Percentiles rank a stretch among this genome's conserved stretches.
phyloP scores from a whole-genome alignment of 164 flowering plant species.

The Amborella trichopoda region DNA sequence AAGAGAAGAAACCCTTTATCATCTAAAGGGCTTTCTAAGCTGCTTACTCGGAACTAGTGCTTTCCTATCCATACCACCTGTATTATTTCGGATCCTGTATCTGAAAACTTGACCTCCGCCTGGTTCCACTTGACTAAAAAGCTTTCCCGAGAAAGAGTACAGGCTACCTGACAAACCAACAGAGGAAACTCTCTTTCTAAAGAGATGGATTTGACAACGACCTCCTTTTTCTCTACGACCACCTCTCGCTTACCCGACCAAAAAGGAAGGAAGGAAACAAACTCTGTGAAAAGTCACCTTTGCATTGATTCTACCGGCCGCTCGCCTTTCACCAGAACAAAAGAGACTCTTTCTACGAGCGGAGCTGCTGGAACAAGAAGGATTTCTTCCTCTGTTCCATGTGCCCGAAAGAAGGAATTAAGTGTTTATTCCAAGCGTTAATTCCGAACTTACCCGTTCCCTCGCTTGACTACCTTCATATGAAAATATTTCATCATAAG shows the following conservation, averaged over 20 bases:
- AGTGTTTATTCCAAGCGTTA: neutral
- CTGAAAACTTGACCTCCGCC: too few species aligned
- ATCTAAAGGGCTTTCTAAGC: too few species aligned
- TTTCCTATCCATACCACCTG: too few species aligned
- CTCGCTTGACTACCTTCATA: neutral
- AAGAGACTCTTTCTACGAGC: neutral
- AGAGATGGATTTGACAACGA: neutral
- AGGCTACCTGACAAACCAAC: neutral
- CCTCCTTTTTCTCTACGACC: neutral
- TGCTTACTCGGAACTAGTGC: too few species aligned
- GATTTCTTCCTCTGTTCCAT: neutral
- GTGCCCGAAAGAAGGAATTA: neutral
- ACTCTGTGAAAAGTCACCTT: slow-evolving; percentile 1
- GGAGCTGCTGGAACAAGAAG: neutral
- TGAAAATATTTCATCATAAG: neutral
- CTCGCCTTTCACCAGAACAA: neutral
- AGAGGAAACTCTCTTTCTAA: neutral
- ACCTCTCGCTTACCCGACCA: neutral
- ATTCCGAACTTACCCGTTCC: neutral
- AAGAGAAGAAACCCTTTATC: too few species aligned
- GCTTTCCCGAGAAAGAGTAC: neutral
- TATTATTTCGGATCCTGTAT: too few species aligned
- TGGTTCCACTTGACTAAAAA: neutral
- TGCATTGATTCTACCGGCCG: neutral
- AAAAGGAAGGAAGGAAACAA: neutral